Evolutionary conservation across 495 filamentous ascomycete species (phyloP), one percentile per base, ranked within the genome.

Genomic region (Hypomontagnella submonticulosa): DNA sequence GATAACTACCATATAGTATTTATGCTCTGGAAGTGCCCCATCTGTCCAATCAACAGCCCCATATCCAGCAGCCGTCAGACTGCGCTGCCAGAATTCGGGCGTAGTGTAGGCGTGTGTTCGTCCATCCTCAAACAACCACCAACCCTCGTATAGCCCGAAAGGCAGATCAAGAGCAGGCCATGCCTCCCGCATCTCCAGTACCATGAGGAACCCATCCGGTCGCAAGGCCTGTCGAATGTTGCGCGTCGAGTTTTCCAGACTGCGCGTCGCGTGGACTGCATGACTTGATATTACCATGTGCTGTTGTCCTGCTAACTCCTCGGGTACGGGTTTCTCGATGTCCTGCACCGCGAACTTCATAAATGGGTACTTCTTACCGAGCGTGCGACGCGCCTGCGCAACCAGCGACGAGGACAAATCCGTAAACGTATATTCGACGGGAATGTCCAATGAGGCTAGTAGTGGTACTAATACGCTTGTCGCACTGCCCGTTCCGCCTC

Each of bases 41-140:
- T 79, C 77, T 1, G 78, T 81, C 78, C 80, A 85, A 18, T 79
- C 75, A 8, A 84, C 79, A 52, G 75, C 70, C 1, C 69, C 69
- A 68, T 77, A 86, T 0, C 83, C 84, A 1, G 63, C 74, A 1
- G 63, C 37, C 13, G 72, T 67, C 0, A 87, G 66, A 4, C 69
- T 69, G 0, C 40, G 11, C 27, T 80, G 66, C 82, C 81, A 84
- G 1, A 49, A 46, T 6, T 57, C 23, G n/a, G 69, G 61, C 5
- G 64, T 47, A 3, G 72, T 70, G 2, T 84, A 61, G 0, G 79
- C 79, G 63, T 85, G 77, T 0, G 44, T 57, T 0, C 81, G 75
- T 1, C 80, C 80, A 48, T 85, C 80, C 4, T 79, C 74, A 15
- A 79, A 79, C 1, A 79, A 63, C 83, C 83, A 85, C 84, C 84